Percentiles rank a stretch among this genome's conserved stretches.
phyloP scores from a whole-genome alignment of 192 early-diverging fungal genomes.

The Coemansia sp. region DNA sequence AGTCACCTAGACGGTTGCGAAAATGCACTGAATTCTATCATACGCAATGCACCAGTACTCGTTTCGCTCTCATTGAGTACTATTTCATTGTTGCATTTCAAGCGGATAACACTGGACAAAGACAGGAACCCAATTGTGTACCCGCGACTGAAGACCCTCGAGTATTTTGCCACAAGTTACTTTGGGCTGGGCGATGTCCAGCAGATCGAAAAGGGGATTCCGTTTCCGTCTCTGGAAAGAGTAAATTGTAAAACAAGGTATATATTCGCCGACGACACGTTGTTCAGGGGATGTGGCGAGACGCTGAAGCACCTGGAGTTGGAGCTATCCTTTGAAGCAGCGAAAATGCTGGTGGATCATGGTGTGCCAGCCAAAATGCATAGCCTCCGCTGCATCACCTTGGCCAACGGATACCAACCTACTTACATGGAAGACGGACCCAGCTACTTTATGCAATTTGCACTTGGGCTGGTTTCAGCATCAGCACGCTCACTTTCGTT shows the following conservation, averaged over 20 bases:
- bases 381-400: neutral
- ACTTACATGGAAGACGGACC: neutral
- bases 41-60: neutral
- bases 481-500: neutral
- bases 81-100: neutral
- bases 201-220: neutral
- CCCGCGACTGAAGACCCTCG: neutral
- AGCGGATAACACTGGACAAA: neutral
- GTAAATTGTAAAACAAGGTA: neutral
- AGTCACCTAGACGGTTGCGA: neutral
- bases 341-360: neutral
- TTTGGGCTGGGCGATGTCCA: neutral
- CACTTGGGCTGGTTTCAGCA: neutral
- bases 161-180: neutral
- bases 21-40: neutral
- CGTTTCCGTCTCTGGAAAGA: neutral
- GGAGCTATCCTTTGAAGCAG: neutral
- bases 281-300: neutral
- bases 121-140: neutral
- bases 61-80: neutral
- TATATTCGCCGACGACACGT: neutral
- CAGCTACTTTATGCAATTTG: neutral
- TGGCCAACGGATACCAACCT: neutral
- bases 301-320: neutral
- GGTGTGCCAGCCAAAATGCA: neutral